These are phyloP conservation scores for Eucalyptus decipiens DNA, from an alignment of 345 rosid genomes.

Conservation along the genomic window DNA sequence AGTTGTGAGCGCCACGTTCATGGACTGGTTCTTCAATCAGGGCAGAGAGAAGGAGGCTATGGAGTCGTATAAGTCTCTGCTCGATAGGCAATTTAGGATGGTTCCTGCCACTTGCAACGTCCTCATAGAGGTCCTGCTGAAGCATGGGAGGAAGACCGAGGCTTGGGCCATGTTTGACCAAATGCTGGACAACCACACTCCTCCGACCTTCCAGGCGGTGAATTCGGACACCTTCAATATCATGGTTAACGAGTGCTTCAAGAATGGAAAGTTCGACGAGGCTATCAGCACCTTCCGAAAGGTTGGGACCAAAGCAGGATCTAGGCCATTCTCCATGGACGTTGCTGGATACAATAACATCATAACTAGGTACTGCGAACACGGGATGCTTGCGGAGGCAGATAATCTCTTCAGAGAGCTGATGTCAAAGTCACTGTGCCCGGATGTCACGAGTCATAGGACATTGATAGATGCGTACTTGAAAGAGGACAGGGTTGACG, in stretches of 20 bases:
- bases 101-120: constrained; percentile 76
- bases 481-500: constrained; percentile 57
- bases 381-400: constrained; percentile 69
- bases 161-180: constrained; percentile 68
- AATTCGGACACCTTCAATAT: constrained; percentile 76
- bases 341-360: constrained; percentile 74
- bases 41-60: constrained; percentile 79
- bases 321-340: constrained; percentile 81
- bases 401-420: constrained; percentile 47
- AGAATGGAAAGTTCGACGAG: constrained; percentile 49
- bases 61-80: constrained; percentile 67
- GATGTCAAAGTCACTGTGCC: constrained; percentile 47
- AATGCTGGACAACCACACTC: constrained; percentile 87
- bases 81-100: constrained; percentile 74
- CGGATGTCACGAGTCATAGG: constrained; percentile 67
- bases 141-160: constrained; percentile 50
- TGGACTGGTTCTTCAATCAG: constrained; percentile 95
- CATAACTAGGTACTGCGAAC: constrained; percentile 62
- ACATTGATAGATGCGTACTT: constrained; percentile 69
- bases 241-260: constrained; percentile 93
- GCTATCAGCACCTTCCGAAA: constrained; percentile 57
- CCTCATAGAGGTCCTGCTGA: constrained; percentile 72
- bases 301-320: constrained; percentile 55
- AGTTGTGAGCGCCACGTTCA: constrained; percentile 67
- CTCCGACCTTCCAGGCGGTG: constrained; percentile 68